Evolutionary conservation across 2,329 filamentous ascomycete genomes (phyloP), one percentile per base, ranked within the genome.

Genomic region (Talaromyces sp.): DNA sequence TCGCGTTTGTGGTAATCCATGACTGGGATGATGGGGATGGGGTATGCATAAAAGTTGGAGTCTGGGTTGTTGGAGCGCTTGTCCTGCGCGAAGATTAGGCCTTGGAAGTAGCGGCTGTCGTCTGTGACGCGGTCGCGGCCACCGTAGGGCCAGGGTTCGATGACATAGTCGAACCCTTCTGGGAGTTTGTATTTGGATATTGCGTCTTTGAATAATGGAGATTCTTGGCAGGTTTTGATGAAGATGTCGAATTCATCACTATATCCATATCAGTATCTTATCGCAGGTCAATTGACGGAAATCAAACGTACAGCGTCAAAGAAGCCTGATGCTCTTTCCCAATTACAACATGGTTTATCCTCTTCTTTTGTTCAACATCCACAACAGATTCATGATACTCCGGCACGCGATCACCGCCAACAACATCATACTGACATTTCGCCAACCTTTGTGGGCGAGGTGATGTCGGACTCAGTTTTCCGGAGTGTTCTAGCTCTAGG

Each of bases 11-110:
- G 75, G 31, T 83, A 80, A 68, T 89, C 85, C 81, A 89, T 84
- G 29, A 89, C 88, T 0, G 76, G 75, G 17, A 78, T 77, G 36
- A 78, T 58, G 0, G 65, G 83, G 73, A 89, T 75, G 0, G 86
- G 87, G 69, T 85, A 88, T 1, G 81, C 82, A 72, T 89, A 89
- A 71, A 88, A 86, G 69, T 89, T 89, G 1, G 85, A 82, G 71
- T 89, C 85, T 1, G 73, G 75, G 40, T 85, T 85, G 15, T 79
- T 78, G 38, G 72, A 74, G 27, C 70, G 70, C 29, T 70, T 72
- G 58, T 78, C 72, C n/a, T 72, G 72, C 0, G 83, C 84, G 68
- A 86, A 86, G 69, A 82, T 84, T 3, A 86, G 72, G 1, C 71
- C 76, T 58, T 86, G 84, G 71, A 85, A 84, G 70, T 82, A 85